These are phyloP conservation scores for Trametes villosa DNA, from an alignment of 768 basidiomycete species.

Conservation along the genomic window DNA sequence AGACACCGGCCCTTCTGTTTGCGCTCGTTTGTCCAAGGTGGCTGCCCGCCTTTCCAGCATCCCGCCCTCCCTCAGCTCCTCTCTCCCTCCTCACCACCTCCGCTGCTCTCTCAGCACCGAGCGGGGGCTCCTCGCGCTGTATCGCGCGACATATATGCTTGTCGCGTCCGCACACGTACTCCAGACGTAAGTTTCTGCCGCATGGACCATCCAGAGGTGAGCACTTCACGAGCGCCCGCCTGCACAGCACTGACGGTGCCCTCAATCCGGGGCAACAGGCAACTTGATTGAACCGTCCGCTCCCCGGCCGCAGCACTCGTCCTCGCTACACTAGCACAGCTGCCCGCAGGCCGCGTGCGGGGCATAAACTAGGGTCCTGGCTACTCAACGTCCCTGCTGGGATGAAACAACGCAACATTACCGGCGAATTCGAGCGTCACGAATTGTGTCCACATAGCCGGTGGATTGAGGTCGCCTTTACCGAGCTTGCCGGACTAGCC, in stretches of 20 bases:
- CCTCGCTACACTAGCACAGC: no score
- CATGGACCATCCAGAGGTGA: no score
- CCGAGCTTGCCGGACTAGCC: no score
- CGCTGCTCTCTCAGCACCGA: not conserved
- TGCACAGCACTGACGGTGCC: slow-evolving; percentile 1
- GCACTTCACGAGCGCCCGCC: not conserved
- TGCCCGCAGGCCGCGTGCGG: no score
- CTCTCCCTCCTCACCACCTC: not conserved
- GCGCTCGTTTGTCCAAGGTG: slow-evolving; percentile 19
- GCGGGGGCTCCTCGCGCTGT: not conserved
- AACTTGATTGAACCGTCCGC: not conserved
- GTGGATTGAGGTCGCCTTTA: no score
- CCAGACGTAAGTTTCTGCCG: not conserved
- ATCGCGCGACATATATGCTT: not conserved
- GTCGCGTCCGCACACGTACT: not conserved
- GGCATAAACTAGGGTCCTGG: no score
- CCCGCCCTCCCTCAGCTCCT: not conserved
- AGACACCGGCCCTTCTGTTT: slow-evolving; percentile 14
- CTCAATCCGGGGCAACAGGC: not conserved
- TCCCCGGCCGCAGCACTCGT: not conserved
- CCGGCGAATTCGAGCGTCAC: no score
- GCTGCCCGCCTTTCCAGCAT: slow-evolving; percentile 11
- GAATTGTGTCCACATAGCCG: no score
- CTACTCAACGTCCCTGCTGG: no score
- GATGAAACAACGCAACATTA: no score